These are phyloP conservation scores for Fusarium transvaalense DNA, from an alignment of 2,329 filamentous ascomycete genomes.

Conservation along the genomic window DNA sequence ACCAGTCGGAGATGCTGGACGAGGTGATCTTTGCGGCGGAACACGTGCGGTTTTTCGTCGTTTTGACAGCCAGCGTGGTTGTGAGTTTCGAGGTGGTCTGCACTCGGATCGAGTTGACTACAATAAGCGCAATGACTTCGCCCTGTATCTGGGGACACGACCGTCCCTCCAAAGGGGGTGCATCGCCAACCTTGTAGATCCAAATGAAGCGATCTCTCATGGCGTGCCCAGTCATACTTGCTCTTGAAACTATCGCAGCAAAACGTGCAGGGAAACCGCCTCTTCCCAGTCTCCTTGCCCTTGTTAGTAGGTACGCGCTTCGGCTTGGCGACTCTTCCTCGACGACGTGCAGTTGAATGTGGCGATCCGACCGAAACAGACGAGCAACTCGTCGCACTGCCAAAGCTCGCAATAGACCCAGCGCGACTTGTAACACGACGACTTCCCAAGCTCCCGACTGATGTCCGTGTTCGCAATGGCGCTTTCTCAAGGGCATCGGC, in stretches of 20 bases:
- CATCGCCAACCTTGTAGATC: constrained; percentile 44
- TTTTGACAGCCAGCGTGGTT: constrained; percentile 36
- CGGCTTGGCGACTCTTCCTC: constrained; percentile 25
- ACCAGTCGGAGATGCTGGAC: constrained; percentile 49
- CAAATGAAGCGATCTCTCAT: constrained; percentile 42
- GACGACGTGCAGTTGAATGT: constrained; percentile 1
- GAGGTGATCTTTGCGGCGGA: constrained; percentile 51
- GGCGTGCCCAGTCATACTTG: constrained; percentile 45
- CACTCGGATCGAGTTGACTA: constrained; percentile 35
- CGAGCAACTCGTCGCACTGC: constrained; percentile 39
- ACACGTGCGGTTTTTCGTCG: constrained; percentile 26
- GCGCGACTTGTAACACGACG: constrained; percentile 23
- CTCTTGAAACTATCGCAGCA: constrained; percentile 46
- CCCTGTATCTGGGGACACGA: constrained; percentile 38
- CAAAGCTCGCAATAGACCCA: constrained; percentile 31
- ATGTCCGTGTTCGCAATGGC: constrained; percentile 23
- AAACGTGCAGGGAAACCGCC: constrained; percentile 41
- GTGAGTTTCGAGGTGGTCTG: constrained; percentile 44
- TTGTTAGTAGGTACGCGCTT: constrained; percentile 3
- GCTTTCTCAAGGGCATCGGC: constrained; percentile 28
- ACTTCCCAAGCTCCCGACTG: constrained; percentile 19
- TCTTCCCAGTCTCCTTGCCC: constrained; percentile 4
- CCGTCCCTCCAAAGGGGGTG: constrained; percentile 36
- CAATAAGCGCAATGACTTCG: constrained; percentile 47
- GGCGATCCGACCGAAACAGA: constrained; percentile 22